These are phyloP conservation scores for Lepiota venenata DNA, from an alignment of 768 basidiomycete genomes.

Conservation along the genomic window DNA sequence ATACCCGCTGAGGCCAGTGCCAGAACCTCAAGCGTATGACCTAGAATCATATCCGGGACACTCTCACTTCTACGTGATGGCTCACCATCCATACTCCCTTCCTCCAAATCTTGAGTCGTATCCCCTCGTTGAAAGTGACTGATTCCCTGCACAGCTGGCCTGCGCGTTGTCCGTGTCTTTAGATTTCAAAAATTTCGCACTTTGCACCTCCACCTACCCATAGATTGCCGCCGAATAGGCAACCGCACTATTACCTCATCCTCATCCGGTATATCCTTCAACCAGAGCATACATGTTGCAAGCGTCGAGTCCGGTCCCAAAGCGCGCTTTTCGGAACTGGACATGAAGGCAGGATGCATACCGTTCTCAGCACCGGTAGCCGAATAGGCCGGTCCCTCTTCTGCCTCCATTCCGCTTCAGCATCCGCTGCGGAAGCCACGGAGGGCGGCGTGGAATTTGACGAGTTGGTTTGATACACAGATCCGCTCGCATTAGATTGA, in stretches of 20 bases:
- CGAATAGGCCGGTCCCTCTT: conserved; percentile 26
- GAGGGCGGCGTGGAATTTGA: not conserved
- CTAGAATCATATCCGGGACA: conserved; percentile 27
- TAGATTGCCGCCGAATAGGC: conserved; percentile 17
- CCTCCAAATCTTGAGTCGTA: not conserved
- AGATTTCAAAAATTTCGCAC: conserved; percentile 24
- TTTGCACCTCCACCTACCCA: not conserved
- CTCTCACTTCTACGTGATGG: conserved; percentile 13
- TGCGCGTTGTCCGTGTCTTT: conserved; percentile 17
- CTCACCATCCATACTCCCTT: not conserved
- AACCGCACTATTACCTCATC: conserved; percentile 26
- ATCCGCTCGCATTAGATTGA: not conserved
- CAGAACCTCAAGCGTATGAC: conserved; percentile 33
- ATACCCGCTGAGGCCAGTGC: conserved; percentile 40
- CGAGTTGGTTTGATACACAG: not conserved
- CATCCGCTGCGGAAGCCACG: not conserved
- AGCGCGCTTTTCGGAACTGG: conserved; percentile 30
- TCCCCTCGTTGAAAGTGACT: not conserved
- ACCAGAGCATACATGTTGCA: conserved; percentile 37
- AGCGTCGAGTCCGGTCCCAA: conserved; percentile 31
- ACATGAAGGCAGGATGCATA: conserved; percentile 37
- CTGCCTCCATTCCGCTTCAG: conserved; percentile 29
- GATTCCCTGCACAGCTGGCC: not conserved
- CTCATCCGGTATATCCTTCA: conserved; percentile 39
- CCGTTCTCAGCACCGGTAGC: conserved; percentile 36